Evolutionary conservation across 257 asterid genomes (phyloP), one percentile per base, ranked within the genome.

Genomic region (Nicotiana benthamiana): DNA sequence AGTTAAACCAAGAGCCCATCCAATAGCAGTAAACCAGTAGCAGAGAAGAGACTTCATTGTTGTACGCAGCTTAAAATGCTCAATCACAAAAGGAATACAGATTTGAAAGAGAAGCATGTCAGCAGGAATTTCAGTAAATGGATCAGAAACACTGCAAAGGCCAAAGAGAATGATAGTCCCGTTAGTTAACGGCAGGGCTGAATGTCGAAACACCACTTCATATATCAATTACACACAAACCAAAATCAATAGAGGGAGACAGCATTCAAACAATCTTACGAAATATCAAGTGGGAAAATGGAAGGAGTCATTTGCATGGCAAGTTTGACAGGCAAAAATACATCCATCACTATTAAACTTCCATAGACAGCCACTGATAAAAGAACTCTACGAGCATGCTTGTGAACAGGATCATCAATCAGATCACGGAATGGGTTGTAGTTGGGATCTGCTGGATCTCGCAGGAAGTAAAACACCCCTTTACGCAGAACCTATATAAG

Each of bases 401-500:
- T 95, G 89, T 95, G 99, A 67, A 95, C 97, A 82, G 99, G 98
- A 87, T 95, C 99, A 85, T 95, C 98, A 81, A 95, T 95, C 84
- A 95, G 87, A 86, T 95, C 99, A 82, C 99, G 97, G 87, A 95
- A 95, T 17, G 99, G 99, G 83, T 95, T 95, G 89, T 95, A 95
- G 86, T 95, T 95, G 46, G 99, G 99, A 89, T 95, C 99, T 12
- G 98, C 99, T 46, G 99, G 99, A 86, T 95, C 99, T 60, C 99
- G 93, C 65, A 95, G 99, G 60, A 95, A 95, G 89, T 93, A 95
- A 75, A 95, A 97, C 74, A 95, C 99, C 76, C 99, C 99, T 83
- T 76, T 88, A 79, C 99, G 99, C 84, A 95, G 85, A 67, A 95
- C 99, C 99, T 95, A 85, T 82, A 85, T 32, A 84, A 18, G 82